Conservation (phyloP, 352 stramenopile genomes). For the Globisporangium nunn region DNA sequence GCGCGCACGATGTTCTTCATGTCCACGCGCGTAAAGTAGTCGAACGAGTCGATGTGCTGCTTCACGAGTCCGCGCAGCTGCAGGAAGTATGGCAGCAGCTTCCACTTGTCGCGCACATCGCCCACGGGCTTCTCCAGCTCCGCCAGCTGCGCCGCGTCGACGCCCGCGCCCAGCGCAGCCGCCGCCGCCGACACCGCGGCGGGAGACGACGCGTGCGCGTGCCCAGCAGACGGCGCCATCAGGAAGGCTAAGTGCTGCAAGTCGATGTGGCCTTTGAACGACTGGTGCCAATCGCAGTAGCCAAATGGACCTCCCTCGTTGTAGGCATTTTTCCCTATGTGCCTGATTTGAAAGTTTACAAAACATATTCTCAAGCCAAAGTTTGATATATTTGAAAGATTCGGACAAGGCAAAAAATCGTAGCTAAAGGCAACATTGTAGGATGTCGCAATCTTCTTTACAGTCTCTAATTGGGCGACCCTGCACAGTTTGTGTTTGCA, state of each 20-base stretch:
- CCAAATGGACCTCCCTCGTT: no score
- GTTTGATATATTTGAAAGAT: no score
- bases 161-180: constrained; percentile 2
- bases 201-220: not conserved
- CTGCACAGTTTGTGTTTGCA: no score
- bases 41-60: constrained; percentile 99
- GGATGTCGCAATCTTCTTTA: no score
- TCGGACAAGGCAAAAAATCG: no score
- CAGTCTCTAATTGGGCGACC: no score
- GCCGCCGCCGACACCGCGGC: constrained; percentile 5
- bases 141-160: constrained; percentile 26
- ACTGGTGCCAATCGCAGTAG: not conserved
- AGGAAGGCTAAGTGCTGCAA: not conserved
- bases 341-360: no score
- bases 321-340: no score
- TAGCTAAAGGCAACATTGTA: no score
- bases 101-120: constrained; percentile 95
- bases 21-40: constrained; percentile 98
- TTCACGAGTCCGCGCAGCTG: constrained; percentile 89
- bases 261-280: not conserved
- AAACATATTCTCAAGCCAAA: no score
- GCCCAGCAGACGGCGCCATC: not conserved
- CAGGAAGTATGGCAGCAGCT: constrained; percentile 97
- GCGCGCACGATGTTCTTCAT: constrained; percentile 98
- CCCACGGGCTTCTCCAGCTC: constrained; percentile 69